Percentiles rank a stretch among this genome's conserved stretches.
phyloP scores from a whole-genome alignment of 2,329 filamentous ascomycete genomes.

The Venturia aucupariae region DNA sequence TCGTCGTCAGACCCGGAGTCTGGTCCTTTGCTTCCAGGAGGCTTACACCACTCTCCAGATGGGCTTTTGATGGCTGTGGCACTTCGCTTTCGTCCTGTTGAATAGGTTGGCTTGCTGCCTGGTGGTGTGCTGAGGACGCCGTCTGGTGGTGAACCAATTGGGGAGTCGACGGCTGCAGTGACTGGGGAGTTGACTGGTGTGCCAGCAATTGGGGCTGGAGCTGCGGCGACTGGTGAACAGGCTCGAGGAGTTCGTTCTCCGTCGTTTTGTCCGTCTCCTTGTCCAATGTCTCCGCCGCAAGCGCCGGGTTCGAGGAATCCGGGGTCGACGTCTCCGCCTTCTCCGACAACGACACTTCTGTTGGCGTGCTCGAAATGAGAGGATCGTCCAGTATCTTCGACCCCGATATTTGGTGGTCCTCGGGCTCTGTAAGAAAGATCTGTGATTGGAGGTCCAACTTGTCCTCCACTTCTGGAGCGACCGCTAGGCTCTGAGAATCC shows the following conservation, averaged over 20 bases:
- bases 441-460: no score
- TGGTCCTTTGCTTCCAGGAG: not conserved
- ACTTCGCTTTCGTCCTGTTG: not conserved
- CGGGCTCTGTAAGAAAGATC: not conserved
- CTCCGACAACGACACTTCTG: not conserved
- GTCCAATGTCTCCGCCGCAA: not conserved
- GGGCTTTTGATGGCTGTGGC: not conserved
- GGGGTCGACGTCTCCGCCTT: not conserved
- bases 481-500: not conserved
- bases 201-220: not conserved
- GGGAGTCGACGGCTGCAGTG: not conserved
- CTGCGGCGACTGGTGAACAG: not conserved
- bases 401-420: not conserved
- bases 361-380: not conserved
- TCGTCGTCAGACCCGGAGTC: not conserved
- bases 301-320: not conserved
- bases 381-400: not conserved
- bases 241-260: not conserved
- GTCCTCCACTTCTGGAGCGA: no score
- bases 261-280: constrained; percentile 8
- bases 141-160: not conserved
- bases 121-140: not conserved
- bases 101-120: not conserved
- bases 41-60: not conserved
- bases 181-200: not conserved